Evolutionary conservation across 805 yeast genomes (phyloP), one percentile per base, ranked within the genome.

Genomic region (Candida sanyiensis): DNA sequence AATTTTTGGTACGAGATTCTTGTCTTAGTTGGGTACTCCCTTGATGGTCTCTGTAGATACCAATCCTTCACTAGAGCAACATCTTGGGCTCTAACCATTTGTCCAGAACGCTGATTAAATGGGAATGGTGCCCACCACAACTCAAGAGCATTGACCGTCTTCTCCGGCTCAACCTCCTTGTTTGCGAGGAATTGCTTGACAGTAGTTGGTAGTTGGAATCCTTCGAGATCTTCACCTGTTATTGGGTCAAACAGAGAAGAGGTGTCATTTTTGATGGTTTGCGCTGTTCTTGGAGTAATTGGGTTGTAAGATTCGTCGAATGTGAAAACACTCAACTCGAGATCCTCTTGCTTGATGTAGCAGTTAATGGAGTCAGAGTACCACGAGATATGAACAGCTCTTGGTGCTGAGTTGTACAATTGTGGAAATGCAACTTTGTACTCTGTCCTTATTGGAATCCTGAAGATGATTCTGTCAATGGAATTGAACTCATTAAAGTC

Each of bases 401-500:
- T 70, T 3, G 88, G 89, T 28, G 77, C 64, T 2, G 93, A 78
- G 51, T 89, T 90, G 60, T 83, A 89, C 35, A 93, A 59, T 51
- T 74, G 83, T 0, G 98, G 97, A 47, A 73, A 88, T 1, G 96
- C 95, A 13, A 93, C 82, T 44, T 75, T 73, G 57, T 86, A 85
- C 57, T 90, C 98, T 1, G 94, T 81, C 51, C 84, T 69, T 26
- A 87, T 64, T 0, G 86, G 85, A 12, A 66, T 66, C 44, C 99
- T 70, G 61, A 85, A 82, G 17, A 93, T 87, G 18, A 88, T 77
- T 55, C 96, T 67, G 54, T 89, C 96, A 28, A 90, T 72, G 7
- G 95, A 75, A 52, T 89, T 89, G 63, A 93, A 89, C 58, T 90
- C 97, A 39, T 84, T 86, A 59, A 73, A 83, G 56, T 89, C 97